Percentiles rank a stretch among this genome's conserved stretches.
Evolutionary conservation across 169 alveolate genomes (phyloP).

Genomic region (Theileria luwenshuni): DNA sequence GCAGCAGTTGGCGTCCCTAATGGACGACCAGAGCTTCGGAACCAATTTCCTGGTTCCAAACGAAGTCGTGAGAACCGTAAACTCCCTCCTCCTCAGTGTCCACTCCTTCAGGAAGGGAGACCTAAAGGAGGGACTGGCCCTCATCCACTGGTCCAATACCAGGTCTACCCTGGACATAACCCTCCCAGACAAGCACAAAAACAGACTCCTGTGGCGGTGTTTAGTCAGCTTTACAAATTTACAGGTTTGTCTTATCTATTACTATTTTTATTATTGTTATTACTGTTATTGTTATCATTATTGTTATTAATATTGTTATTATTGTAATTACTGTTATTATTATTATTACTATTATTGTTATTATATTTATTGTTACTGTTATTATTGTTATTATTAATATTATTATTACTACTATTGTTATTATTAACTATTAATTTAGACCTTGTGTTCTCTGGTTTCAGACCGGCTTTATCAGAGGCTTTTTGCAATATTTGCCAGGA

Average conservation of each 20-base stretch:
- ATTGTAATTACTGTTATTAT: too few species aligned
- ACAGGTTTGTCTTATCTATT: conserved; percentile 23
- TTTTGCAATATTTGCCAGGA: conserved; percentile 54
- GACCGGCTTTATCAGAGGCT: conserved; percentile 41
- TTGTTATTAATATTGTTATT: too few species aligned
- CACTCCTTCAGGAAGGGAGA: conserved; percentile 59
- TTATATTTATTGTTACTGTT: too few species aligned
- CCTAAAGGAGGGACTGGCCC: conserved; percentile 72
- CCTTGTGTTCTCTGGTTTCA: conserved; percentile 13
- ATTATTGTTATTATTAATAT: too few species aligned
- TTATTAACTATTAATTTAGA: not conserved
- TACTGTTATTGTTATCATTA: too few species aligned
- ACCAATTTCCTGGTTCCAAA: conserved; percentile 70
- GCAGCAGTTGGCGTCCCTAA: conserved; percentile 62
- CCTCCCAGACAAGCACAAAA: conserved; percentile 27
- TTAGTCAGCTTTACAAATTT: conserved; percentile 60
- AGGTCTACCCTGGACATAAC: conserved; percentile 63
- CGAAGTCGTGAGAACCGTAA: conserved; percentile 66
- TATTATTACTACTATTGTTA: too few species aligned
- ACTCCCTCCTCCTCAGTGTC: conserved; percentile 68
- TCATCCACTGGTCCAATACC: conserved; percentile 67
- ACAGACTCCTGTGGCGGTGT: conserved; percentile 63
- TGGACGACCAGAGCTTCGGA: conserved; percentile 60
- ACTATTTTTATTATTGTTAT: too few species aligned
- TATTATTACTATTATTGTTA: too few species aligned